Evolutionary conservation across 179 eudicot species (phyloP).

Genomic region (Silene noctiflora): DNA sequence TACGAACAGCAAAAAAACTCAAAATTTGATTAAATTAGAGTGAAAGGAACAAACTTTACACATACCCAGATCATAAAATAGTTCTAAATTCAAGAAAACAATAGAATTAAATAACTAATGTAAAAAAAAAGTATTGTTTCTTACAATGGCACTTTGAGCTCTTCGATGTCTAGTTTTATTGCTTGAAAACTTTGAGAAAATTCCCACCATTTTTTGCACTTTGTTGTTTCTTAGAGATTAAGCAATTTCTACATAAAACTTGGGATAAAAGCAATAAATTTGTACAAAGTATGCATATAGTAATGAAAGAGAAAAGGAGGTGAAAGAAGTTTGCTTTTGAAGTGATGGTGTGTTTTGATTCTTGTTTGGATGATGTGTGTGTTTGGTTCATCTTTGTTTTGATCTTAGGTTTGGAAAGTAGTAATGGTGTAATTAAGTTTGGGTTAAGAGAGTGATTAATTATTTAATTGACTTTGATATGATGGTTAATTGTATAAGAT

Average conservation of each 20-base stretch:
- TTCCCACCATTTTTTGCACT: conserved; percentile 52
- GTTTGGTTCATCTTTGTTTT: conserved; percentile 9
- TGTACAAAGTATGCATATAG: not conserved
- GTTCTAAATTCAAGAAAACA: not conserved
- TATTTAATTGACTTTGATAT: no score
- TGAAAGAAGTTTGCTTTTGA: not conserved
- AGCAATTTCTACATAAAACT: conserved; percentile 10
- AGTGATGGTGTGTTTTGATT: conserved; percentile 1
- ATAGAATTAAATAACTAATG: not conserved
- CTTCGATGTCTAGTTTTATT: conserved; percentile 52
- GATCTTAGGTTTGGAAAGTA: conserved; percentile 1
- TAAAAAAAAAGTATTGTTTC: conserved; percentile 3
- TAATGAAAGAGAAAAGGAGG: not conserved
- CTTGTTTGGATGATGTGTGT: not conserved
- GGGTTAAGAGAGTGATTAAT: no score
- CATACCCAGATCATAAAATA: conserved; percentile 18
- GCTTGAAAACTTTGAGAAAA: conserved; percentile 62
- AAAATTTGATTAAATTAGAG: not conserved
- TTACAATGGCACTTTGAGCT: conserved; percentile 67
- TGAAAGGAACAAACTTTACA: conserved; percentile 9
- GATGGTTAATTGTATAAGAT: no score
- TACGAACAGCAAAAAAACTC: conserved; percentile 1
- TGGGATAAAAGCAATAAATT: not conserved
- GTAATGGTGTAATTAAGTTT: no score
- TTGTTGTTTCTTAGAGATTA: conserved; percentile 11